Conservation (phyloP, 441 rosid genomes). For the Bruguiera hainesii region DNA sequence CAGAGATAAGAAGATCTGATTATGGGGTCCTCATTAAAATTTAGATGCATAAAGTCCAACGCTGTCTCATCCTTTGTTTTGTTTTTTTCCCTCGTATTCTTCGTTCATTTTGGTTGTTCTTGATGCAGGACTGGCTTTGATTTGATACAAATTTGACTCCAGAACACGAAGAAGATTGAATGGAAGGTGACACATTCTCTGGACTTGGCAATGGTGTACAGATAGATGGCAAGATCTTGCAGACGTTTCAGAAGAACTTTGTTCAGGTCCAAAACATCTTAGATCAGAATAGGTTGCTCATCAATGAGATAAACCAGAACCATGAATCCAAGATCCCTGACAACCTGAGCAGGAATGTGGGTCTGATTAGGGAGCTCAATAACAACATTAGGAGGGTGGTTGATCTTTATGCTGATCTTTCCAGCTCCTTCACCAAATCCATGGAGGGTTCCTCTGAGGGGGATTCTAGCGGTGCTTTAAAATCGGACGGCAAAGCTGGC, state of each 20-base stretch:
- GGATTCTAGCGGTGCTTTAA: conserved; percentile 50
- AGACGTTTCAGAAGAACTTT: conserved; percentile 64
- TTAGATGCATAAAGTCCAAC: not conserved
- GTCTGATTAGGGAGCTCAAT: conserved; percentile 82
- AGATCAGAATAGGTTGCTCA: conserved; percentile 77
- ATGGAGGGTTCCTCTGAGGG: conserved; percentile 67
- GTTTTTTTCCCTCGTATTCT: conserved; percentile 8
- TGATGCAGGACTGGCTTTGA: conserved; percentile 39
- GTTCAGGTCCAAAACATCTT: conserved; percentile 64
- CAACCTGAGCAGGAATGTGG: conserved; percentile 67
- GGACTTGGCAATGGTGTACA: conserved; percentile 54
- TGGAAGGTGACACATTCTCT: conserved; percentile 71
- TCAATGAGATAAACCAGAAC: conserved; percentile 81
- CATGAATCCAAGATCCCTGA: conserved; percentile 84
- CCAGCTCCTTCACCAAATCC: conserved; percentile 51
- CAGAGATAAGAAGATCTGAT: conserved; percentile 13
- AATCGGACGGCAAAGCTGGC: conserved; percentile 64
- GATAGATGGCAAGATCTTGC: conserved; percentile 54
- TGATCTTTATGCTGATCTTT: conserved; percentile 71
- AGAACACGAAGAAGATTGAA: conserved; percentile 24
- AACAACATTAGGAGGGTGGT: conserved; percentile 81
- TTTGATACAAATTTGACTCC: conserved; percentile 27
- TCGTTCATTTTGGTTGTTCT: conserved; percentile 6
- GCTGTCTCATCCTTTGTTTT: conserved; percentile 27
- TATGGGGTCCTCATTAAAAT: conserved; percentile 16